Conservation (phyloP, 257 asterid genomes). For the Plantago ovata region DNA sequence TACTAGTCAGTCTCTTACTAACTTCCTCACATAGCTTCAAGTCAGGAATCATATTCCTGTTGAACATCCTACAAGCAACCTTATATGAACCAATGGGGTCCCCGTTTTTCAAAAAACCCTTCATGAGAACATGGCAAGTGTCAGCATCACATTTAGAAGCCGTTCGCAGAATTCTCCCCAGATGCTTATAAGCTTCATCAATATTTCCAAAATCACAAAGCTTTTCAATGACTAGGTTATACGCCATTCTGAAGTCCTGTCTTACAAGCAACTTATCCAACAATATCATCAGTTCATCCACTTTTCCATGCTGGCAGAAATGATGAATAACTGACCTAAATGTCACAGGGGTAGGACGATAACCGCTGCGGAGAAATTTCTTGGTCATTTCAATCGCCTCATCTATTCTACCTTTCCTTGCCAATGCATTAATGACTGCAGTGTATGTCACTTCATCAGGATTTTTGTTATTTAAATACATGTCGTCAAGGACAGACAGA, state of each 20-base stretch:
- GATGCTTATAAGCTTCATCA: constrained; percentile 72
- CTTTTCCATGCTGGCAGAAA: constrained; percentile 57
- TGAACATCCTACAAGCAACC: constrained; percentile 91
- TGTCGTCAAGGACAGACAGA: constrained; percentile 86
- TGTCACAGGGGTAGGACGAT: constrained; percentile 82
- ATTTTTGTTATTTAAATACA: constrained; percentile 81
- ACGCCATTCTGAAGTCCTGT: constrained; percentile 50
- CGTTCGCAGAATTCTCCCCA: constrained; percentile 67
- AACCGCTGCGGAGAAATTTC: constrained; percentile 76
- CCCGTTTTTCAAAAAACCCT: constrained; percentile 55
- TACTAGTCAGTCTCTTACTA: constrained; percentile 47
- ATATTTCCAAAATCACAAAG: constrained; percentile 56
- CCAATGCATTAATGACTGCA: constrained; percentile 55
- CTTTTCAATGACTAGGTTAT: constrained; percentile 82
- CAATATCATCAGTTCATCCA: constrained; percentile 56
- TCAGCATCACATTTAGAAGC: constrained; percentile 66
- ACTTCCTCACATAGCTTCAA: constrained; percentile 76
- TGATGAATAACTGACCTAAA: constrained; percentile 73
- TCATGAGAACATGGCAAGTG: constrained; percentile 70
- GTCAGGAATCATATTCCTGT: constrained; percentile 79
- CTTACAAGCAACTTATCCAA: constrained; percentile 68
- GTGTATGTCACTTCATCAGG: constrained; percentile 87
- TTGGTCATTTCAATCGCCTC: constrained; percentile 66
- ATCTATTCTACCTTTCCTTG: constrained; percentile 58
- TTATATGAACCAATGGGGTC: constrained; percentile 66